Conservation (phyloP, 2,329 filamentous ascomycete species). For the Talaromyces piceae region DNA sequence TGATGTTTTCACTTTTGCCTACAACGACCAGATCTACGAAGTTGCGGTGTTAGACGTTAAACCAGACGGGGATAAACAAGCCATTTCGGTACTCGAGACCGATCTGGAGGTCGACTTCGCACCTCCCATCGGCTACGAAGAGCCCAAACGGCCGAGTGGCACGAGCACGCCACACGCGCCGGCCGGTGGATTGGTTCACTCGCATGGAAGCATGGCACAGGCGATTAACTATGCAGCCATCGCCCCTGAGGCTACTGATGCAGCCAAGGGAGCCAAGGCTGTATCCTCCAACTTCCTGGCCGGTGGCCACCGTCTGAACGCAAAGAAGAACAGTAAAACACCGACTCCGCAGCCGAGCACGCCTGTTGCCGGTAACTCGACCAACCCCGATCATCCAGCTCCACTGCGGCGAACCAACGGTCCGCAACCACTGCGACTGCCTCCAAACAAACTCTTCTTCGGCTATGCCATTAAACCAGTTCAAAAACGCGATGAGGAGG, state of each 20-base stretch:
- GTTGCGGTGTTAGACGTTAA: slow-evolving; percentile 93
- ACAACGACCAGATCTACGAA: slow-evolving; percentile 90
- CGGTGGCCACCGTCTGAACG: slow-evolving; percentile 71
- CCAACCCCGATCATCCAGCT: slow-evolving; percentile 39
- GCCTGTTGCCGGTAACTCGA: slow-evolving; percentile 53
- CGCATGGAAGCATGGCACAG: slow-evolving; percentile 89
- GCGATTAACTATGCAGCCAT: slow-evolving; percentile 95
- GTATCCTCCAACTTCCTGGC: slow-evolving; percentile 70
- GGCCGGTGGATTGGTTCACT: slow-evolving; percentile 67
- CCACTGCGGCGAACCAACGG: slow-evolving; percentile 57
- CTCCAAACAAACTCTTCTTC: slow-evolving; percentile 90
- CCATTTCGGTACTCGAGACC: slow-evolving; percentile 87
- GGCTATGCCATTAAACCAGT: slow-evolving; percentile 89
- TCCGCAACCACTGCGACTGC: slow-evolving; percentile 74
- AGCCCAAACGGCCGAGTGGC: slow-evolving; percentile 66
- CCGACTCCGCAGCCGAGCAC: slow-evolving; percentile 66
- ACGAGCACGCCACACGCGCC: slow-evolving; percentile 74
- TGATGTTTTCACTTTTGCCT: slow-evolving; percentile 91
- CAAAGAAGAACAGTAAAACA: slow-evolving; percentile 73
- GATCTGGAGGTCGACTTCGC: slow-evolving; percentile 96
- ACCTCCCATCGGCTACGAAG: slow-evolving; percentile 85
- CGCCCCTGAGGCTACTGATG: slow-evolving; percentile 65
- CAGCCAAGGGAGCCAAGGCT: slow-evolving; percentile 54
- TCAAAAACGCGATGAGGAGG: slow-evolving; percentile 65
- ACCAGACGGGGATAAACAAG: slow-evolving; percentile 73